Evolutionary conservation across 768 basidiomycete genomes (phyloP), one percentile per base, ranked within the genome.

Genomic region (Auriculariales sp.): DNA sequence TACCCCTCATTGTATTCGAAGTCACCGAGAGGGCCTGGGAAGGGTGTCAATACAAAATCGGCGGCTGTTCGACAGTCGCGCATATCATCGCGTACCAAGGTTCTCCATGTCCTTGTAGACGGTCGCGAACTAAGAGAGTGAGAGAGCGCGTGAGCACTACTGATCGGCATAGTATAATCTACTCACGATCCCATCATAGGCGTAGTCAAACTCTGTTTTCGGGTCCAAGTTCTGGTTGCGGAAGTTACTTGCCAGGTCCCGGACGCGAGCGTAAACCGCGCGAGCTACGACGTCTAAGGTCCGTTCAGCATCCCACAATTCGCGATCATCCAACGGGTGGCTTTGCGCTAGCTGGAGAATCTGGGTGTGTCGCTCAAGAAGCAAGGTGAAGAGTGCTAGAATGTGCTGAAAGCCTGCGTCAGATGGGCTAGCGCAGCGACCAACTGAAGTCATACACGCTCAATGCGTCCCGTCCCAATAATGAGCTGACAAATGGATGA

Each of bases 331-430:
- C 31, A 32, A 32, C 31, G 7, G 9, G 31, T 9, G 31, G 39
- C 12, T 22, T 24, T 5, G 22, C 5, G 39, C 39, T 44, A 44
- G 39, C 6, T 7, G 19, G 4, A 70, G 53, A 19, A 66, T 61
- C 32, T 64, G 56, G 31, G 65, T 55, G 54, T 69, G 64, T 28
- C 64, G 59, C 42, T 60, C 55, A 27, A 67, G 53, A 0, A 68
- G 54, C 1, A 70, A 59, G 47, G 63, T 64, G 1, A 69, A 48
- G 19, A 69, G 53, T 0, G 68, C 66, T 3, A 67, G 57, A 7
- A 68, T 35, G 48, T 61, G 62, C 67, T 69, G 25, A 15, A 33
- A 56, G 28, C 22, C 9, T 35, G 11, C 30, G 22, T 17, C 24
- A 47, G 22, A 22, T 19, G 39, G 27, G 14, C 6, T 3, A 6